Evolutionary conservation across 352 stramenopile species (phyloP), one percentile per base, ranked within the genome.

Genomic region (Phytophthora fragariaefolia): DNA sequence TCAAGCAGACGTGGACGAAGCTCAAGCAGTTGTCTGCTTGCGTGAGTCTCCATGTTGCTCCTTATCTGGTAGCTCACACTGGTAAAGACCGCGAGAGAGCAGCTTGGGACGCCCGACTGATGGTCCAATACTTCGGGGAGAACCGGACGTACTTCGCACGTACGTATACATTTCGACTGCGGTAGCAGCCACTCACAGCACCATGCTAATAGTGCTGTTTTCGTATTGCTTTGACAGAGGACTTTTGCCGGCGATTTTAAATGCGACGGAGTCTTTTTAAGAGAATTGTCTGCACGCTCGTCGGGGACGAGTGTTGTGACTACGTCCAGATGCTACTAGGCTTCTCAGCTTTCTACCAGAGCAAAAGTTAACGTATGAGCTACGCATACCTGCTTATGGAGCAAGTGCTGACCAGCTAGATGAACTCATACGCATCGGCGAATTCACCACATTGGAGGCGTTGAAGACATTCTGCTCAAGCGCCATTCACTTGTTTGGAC

Each of bases 391-490:
- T 40, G 32, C 32, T 12, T 40, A 40, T n/a, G 32, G 32, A 17
- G 32, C 10, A 40, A 40, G 32, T 40, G 12, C 32, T 18, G 32
- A 40, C 32, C 32, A 40, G 6, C 32, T 64, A 0, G 46, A 57
- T 17, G 57, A 64, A 13, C 42, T 45, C n/a, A 17, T 64, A 7
- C 3, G 23, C 2, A 64, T 64, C 5, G 57, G 23, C 1, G 42
- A 64, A 1, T 57, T 7, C 15, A 64, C 57, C 0, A 46, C 57
- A 4, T 32, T 50, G 1, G 22, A 64, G n/a, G 56, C 30, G n/a
- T 12, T 64, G 2, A 4, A 24, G 18, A 7, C 15, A 6, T 58
- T 53, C 2, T 66, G 58, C 15, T 1, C 36, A 22, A 24, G 26
- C 2, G 48, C 55, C 5, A 22, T 50, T 7, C 28, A 1, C 15